phyloP scores from a whole-genome alignment of 1,139 yeast species.

The Pneumocystis murina region DNA sequence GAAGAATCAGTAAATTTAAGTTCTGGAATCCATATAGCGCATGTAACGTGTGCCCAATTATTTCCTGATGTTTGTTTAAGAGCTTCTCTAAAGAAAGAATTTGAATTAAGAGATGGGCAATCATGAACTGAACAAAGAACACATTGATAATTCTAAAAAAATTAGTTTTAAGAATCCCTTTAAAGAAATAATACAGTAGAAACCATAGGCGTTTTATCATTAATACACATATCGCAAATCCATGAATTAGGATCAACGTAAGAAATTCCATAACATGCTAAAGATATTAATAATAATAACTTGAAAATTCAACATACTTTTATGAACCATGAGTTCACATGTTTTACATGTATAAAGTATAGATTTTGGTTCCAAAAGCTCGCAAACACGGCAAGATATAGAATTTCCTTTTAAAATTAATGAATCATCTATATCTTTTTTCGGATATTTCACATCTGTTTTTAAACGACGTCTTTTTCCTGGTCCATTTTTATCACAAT shows the following conservation, averaged over 20 bases:
- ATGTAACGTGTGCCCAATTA: conserved; percentile 67
- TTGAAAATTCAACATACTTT: conserved; percentile 12
- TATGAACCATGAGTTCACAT: conserved; percentile 64
- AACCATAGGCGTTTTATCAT: conserved; percentile 46
- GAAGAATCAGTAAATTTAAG: conserved; percentile 30
- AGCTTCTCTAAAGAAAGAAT: conserved; percentile 22
- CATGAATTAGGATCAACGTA: conserved; percentile 30
- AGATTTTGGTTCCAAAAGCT: conserved; percentile 12
- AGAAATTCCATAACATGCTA: conserved; percentile 47
- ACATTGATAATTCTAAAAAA: conserved; percentile 36
- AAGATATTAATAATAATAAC: not conserved
- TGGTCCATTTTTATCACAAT: conserved; percentile 3
- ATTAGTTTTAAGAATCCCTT: not conserved
- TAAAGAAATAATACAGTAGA: conserved; percentile 28
- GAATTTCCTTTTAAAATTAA: conserved; percentile 7
- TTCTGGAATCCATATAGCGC: conserved; percentile 45
- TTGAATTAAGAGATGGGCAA: conserved; percentile 35
- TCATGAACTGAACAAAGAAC: conserved; percentile 40
- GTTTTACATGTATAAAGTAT: conserved; percentile 39
- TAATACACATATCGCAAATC: conserved; percentile 74
- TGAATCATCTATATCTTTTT: conserved; percentile 11
- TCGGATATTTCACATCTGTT: conserved; percentile 12
- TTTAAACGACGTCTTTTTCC: conserved; percentile 10
- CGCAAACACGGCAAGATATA: conserved; percentile 2
- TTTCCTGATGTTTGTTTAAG: conserved; percentile 56